phyloP scores from a whole-genome alignment of 352 stramenopile genomes.

The Nothophytophthora sp. region DNA sequence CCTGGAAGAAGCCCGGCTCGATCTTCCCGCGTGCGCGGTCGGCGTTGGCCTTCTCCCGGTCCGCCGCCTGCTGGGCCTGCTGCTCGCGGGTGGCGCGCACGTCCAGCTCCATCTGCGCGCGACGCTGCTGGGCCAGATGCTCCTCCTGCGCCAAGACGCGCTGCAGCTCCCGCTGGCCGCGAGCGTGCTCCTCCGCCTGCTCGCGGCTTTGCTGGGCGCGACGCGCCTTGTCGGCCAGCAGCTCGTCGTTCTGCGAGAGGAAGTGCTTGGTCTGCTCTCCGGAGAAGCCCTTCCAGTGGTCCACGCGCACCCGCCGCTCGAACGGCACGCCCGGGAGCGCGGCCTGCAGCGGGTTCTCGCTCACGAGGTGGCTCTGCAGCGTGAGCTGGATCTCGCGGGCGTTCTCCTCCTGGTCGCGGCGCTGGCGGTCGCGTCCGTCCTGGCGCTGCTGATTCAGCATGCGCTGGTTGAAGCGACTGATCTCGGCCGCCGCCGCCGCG shows the following conservation, averaged over 20 bases:
- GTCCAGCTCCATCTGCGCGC: constrained; percentile 53
- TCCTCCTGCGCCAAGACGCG: constrained; percentile 54
- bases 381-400: constrained; percentile 62
- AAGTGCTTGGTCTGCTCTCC: constrained; percentile 53
- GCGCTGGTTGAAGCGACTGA: constrained; percentile 60
- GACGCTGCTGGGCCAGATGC: constrained; percentile 46
- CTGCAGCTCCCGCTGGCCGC: constrained; percentile 39
- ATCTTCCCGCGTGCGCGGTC: constrained; percentile 61
- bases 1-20: constrained; percentile 74
- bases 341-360: constrained; percentile 66
- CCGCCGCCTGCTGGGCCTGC: constrained; percentile 49
- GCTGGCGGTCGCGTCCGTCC: constrained; percentile 28
- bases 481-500: constrained; percentile 41
- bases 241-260: constrained; percentile 58
- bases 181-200: constrained; percentile 37
- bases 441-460: constrained; percentile 47
- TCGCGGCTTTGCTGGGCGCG: constrained; percentile 35
- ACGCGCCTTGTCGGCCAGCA: constrained; percentile 52
- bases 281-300: constrained; percentile 83
- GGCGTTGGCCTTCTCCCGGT: constrained; percentile 56
- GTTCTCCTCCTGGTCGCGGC: constrained; percentile 51
- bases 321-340: constrained; percentile 34
- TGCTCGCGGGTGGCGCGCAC: constrained; percentile 46
- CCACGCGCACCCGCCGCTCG: constrained; percentile 65
- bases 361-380: constrained; percentile 64